phyloP scores from a whole-genome alignment of 108 stramenopile genomes.

The Conticribra guillardii region DNA sequence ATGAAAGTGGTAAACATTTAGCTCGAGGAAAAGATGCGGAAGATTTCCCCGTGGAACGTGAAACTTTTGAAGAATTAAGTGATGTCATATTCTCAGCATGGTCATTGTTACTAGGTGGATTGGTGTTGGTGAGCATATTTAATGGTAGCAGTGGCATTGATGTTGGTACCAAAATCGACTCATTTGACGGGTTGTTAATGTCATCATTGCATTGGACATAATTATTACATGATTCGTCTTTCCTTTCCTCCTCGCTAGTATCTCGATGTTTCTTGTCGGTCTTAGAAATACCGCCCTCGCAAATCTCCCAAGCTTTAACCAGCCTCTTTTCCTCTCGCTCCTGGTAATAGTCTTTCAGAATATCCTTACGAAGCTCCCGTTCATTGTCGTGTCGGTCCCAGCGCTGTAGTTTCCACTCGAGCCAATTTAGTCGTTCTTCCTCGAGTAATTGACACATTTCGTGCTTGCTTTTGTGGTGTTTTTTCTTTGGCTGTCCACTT shows the following conservation, averaged over 20 bases:
- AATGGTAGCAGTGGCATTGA: not conserved
- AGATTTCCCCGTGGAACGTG: not conserved
- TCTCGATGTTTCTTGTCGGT: not conserved
- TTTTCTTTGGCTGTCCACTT: not conserved
- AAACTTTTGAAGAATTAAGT: not conserved
- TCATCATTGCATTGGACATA: not conserved
- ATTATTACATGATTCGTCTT: not conserved
- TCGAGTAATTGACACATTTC: not conserved
- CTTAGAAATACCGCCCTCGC: too few species aligned
- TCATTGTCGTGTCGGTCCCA: constrained; percentile 5
- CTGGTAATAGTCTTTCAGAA: constrained; percentile 13
- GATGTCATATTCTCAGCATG: not conserved
- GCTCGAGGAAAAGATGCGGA: not conserved
- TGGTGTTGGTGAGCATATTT: not conserved
- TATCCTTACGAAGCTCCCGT: not conserved
- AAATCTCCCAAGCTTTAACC: not conserved
- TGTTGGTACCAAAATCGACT: not conserved
- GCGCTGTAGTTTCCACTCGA: constrained; percentile 13
- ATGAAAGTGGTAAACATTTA: not conserved
- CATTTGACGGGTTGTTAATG: not conserved
- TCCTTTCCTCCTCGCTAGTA: not conserved
- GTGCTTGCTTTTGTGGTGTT: not conserved
- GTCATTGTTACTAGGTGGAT: not conserved
- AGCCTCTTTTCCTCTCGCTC: constrained; percentile 10
- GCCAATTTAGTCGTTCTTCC: constrained; percentile 20